Conservation (phyloP, 306 rosid species). For the Luffa acutangula region DNA sequence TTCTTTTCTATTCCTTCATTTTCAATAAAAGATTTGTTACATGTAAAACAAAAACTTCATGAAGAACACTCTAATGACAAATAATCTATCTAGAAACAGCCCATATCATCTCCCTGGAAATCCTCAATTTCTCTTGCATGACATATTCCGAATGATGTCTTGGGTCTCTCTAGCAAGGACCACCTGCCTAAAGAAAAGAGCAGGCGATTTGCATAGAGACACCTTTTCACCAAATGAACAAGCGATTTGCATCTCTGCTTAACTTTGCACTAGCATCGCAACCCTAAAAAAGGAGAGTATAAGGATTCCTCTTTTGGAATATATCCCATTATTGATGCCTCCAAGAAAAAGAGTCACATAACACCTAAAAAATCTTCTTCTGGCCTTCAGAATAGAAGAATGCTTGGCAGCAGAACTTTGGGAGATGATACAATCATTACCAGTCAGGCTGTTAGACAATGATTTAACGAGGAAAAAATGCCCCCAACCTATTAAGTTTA, state of each 20-base stretch:
- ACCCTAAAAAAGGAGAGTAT: background rate
- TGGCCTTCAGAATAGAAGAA: background rate
- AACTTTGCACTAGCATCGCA: background rate
- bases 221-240: background rate
- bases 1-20: background rate
- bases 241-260: background rate
- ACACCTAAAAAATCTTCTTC: background rate
- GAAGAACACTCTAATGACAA: background rate
- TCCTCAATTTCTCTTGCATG: background rate
- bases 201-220: background rate
- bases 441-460: background rate
- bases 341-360: background rate
- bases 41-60: background rate
- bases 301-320: background rate
- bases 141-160: background rate
- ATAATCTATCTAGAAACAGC: background rate
- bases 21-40: background rate
- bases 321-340: background rate
- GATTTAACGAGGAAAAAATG: background rate
- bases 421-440: conserved; percentile 1
- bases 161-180: background rate
- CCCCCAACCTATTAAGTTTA: background rate
- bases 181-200: background rate
- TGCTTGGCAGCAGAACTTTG: background rate
- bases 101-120: background rate